Percentiles rank a stretch among this genome's conserved stretches.
Evolutionary conservation across 305 asterid genomes (phyloP).

Genomic region (Plantago rigida): DNA sequence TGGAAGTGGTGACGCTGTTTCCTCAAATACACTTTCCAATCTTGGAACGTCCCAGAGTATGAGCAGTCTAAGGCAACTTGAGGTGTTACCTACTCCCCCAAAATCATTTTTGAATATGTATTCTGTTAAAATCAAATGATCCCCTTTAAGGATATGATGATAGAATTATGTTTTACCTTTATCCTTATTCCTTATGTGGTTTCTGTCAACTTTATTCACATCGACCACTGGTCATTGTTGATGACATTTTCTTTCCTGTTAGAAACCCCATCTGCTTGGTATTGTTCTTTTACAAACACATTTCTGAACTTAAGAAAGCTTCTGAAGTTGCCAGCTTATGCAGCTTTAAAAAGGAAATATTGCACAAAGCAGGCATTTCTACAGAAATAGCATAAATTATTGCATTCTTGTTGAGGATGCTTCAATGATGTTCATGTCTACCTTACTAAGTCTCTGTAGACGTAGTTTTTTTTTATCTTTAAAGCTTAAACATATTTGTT

Average conservation of each 20-base stretch:
- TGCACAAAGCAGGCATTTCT: no score
- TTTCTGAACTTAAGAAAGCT: neutral
- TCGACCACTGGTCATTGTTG: conserved; percentile 13
- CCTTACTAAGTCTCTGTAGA: no score
- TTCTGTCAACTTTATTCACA: conserved; percentile 6
- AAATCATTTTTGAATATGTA: conserved; percentile 3
- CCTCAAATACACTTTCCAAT: conserved; percentile 54
- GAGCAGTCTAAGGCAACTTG: conserved; percentile 98
- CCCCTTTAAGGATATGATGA: neutral
- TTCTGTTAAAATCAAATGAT: conserved; percentile 4
- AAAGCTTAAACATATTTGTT: no score
- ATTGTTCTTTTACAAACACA: neutral
- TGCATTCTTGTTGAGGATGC: no score
- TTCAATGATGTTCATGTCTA: no score
- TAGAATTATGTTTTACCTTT: conserved; percentile 2
- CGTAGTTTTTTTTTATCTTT: no score
- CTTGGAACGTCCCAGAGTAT: conserved; percentile 73
- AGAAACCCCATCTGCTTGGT: conserved; percentile 7
- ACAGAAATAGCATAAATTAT: no score
- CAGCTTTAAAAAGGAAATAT: no score
- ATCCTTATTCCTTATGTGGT: conserved; percentile 4
- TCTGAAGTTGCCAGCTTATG: no score
- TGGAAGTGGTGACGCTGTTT: conserved; percentile 43
- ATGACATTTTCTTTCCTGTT: conserved; percentile 11
- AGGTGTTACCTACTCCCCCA: conserved; percentile 43